Percentiles rank a stretch among this genome's conserved stretches.
These are phyloP conservation scores for Talaromyces thailandensis DNA, from an alignment of 495 filamentous ascomycete species.

Conservation along the genomic window DNA sequence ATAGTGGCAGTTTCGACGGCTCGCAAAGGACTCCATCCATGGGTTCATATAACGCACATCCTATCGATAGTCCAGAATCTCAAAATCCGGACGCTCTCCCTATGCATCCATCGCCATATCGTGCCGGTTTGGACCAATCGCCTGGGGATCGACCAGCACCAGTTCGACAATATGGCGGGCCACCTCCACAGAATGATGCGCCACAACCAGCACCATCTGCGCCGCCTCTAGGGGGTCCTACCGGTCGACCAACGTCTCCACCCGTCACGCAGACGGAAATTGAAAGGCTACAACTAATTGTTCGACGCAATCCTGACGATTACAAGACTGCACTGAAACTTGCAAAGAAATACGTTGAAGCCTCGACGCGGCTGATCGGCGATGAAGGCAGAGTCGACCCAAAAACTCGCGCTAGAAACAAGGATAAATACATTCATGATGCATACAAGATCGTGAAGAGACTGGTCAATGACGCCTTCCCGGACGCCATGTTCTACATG, in stretches of 20 bases:
- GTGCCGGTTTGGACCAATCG: slow-evolving; percentile 60
- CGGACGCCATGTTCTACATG: slow-evolving; percentile 89
- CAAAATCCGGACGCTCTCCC: slow-evolving; percentile 56
- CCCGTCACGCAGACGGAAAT: slow-evolving; percentile 75
- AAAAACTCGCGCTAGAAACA: slow-evolving; percentile 62
- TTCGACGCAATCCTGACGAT: slow-evolving; percentile 62
- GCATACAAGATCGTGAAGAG: slow-evolving; percentile 88
- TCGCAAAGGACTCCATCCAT: slow-evolving; percentile 2
- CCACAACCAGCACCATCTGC: slow-evolving; percentile 18
- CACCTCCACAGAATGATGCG: slow-evolving; percentile 25
- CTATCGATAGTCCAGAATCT: slow-evolving; percentile 17
- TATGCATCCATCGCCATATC: slow-evolving; percentile 70
- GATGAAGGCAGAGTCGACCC: slow-evolving; percentile 62
- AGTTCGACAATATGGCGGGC: slow-evolving; percentile 59
- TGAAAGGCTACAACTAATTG: slow-evolving; percentile 57
- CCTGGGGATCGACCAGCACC: slow-evolving; percentile 49
- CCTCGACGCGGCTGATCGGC: slow-evolving; percentile 63
- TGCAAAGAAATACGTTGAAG: slow-evolving; percentile 82
- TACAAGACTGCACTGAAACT: slow-evolving; percentile 59
- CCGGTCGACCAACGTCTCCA: slow-evolving; percentile 11
- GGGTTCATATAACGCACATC: slow-evolving; percentile 16
- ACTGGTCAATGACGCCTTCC: slow-evolving; percentile 54
- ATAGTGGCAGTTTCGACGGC: slow-evolving; percentile 2
- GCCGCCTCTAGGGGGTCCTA: slow-evolving; percentile 12
- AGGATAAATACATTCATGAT: slow-evolving; percentile 77